Evolutionary conservation across 495 filamentous ascomycete species (phyloP), one percentile per base, ranked within the genome.

Genomic region (Penicillium paxilli): DNA sequence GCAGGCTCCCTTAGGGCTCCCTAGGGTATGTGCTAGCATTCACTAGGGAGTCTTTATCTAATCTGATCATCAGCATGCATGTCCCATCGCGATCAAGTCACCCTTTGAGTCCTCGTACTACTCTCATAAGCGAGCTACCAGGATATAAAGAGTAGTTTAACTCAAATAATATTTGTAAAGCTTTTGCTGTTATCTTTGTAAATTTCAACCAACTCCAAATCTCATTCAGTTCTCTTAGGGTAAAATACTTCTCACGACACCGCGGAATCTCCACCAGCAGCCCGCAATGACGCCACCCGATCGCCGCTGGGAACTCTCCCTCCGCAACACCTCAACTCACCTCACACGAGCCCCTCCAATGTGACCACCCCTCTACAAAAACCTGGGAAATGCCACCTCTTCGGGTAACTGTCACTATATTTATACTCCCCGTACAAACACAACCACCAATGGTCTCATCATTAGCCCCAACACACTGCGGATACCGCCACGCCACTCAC

Each of bases 11-110:
- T 4, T 11, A 12, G 28, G 5, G 10, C 3, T 14, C 30, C 11
- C 1, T 14, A 0, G 2, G 26, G 26, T 30, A 32, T n/a, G n/a
- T n/a, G n/a, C n/a, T n/a, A n/a, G n/a, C n/a, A n/a, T n/a, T n/a
- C n/a, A n/a, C 33, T 14, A 21, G 21, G 8, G 9, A 3, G 2
- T 1, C 55, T 47, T 60, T 63, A 66, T 66, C 63, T 66, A 63
- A 66, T 66, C 63, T 66, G 63, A 66, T 66, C 57, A 65, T 65
- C 62, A 51, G 35, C 22, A 32, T 11, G 48, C 23, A 28, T 21
- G 35, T n/a, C n/a, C 32, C 26, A n/a, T n/a, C n/a, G n/a, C 22
- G 21, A 44, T 23, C 14, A 9, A 25, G 19, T 20, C 8, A 44
- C n/a, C 38, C 16, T 20, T 2, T 40, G n/a, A n/a, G n/a, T n/a